Percentiles rank a stretch among this genome's conserved stretches.
These are phyloP conservation scores for Effrenium voratum DNA, from an alignment of 73 alveolate genomes.

Conservation along the genomic window DNA sequence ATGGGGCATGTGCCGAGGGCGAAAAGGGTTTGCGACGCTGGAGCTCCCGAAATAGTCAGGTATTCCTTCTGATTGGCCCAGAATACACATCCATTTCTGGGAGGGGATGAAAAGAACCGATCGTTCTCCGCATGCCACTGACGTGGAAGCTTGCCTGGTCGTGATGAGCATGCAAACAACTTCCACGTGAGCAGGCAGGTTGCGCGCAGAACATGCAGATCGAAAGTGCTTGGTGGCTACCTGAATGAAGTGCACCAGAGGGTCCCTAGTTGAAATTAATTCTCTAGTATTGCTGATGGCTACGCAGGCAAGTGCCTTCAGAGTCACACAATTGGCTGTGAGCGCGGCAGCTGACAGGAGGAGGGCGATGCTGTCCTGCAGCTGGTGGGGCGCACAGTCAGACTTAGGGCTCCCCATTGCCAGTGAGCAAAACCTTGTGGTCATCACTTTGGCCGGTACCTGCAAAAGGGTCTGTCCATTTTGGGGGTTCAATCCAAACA, in stretches of 20 bases:
- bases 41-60: not conserved
- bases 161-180: not conserved
- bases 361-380: constrained; percentile 56
- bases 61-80: not conserved
- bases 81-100: not conserved
- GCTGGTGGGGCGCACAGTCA: not conserved
- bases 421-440: not conserved
- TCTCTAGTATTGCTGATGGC: not conserved
- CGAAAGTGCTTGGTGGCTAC: not conserved
- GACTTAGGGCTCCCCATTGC: not conserved
- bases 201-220: not conserved
- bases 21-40: not conserved
- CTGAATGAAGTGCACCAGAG: no score
- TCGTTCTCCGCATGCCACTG: not conserved
- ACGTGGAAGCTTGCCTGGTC: not conserved
- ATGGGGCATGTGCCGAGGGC: no score
- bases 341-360: constrained; percentile 4
- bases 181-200: not conserved
- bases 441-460: not conserved
- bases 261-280: not conserved
- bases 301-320: not conserved
- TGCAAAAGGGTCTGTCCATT: not conserved
- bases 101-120: not conserved
- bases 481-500: not conserved
- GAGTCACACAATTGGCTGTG: not conserved